Evolutionary conservation across 805 yeast species (phyloP).

Genomic region (Pichia ethanolica): DNA sequence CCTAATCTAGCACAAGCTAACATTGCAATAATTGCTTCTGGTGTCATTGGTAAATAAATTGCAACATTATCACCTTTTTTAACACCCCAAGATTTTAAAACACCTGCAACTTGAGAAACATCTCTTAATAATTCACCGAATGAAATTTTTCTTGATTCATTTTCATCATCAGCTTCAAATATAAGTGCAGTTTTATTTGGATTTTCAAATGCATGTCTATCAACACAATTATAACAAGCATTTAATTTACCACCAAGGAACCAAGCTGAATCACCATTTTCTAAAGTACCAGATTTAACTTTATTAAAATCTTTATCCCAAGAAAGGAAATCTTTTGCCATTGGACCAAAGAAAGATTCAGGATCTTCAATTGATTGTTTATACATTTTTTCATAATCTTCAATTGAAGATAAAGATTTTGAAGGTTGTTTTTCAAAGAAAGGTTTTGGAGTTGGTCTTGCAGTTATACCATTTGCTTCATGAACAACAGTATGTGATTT

Average conservation of each 20-base stretch:
- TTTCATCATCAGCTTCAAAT: constrained; percentile 90
- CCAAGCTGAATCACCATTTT: constrained; percentile 84
- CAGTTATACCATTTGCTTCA: constrained; percentile 47
- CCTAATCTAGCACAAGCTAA: constrained; percentile 90
- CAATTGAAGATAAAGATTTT: constrained; percentile 50
- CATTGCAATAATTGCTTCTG: constrained; percentile 92
- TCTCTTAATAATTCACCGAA: constrained; percentile 80
- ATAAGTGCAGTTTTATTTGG: constrained; percentile 82
- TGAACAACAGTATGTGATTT: constrained; percentile 43
- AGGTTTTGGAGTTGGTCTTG: constrained; percentile 45
- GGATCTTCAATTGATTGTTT: constrained; percentile 74
- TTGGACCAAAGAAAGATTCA: constrained; percentile 66
- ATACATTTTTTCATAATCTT: constrained; percentile 65
- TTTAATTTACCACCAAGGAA: constrained; percentile 88
- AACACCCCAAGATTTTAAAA: constrained; percentile 78
- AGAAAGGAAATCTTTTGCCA: constrained; percentile 61
- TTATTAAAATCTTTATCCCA: constrained; percentile 77
- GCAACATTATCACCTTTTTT: constrained; percentile 95
- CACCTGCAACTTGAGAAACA: constrained; percentile 82
- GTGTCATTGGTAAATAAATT: constrained; percentile 94
- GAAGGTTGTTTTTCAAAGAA: constrained; percentile 55
- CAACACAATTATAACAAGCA: constrained; percentile 91
- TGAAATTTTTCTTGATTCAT: constrained; percentile 64
- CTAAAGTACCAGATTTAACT: constrained; percentile 57
- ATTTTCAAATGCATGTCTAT: constrained; percentile 83